Conservation (phyloP, 257 asterid genomes). For the Eucommia ulmoides region DNA sequence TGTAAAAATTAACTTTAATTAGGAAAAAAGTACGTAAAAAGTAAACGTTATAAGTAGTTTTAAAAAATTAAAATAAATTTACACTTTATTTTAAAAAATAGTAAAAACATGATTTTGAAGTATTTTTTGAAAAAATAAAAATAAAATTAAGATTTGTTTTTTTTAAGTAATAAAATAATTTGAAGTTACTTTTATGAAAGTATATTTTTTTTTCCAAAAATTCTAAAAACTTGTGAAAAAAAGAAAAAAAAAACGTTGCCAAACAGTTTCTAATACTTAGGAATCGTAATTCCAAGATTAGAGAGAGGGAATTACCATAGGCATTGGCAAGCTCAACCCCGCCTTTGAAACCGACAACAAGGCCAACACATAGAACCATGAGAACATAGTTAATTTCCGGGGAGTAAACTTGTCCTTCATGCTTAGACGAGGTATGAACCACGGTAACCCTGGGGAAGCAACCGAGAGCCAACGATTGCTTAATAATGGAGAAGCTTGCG, state of each 20-base stretch:
- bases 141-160: neutral
- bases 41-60: too few species aligned
- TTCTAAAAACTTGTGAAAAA: too few species aligned
- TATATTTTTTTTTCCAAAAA: too few species aligned
- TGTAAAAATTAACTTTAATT: too few species aligned
- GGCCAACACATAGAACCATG: conserved; percentile 88
- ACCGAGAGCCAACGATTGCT: conserved; percentile 94
- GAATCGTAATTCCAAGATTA: neutral
- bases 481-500: conserved; percentile 87
- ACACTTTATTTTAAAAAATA: too few species aligned
- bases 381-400: conserved; percentile 96
- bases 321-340: conserved; percentile 95
- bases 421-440: conserved; percentile 82
- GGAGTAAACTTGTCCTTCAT: conserved; percentile 76
- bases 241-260: neutral
- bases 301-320: conserved; percentile 32
- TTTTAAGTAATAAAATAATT: too few species aligned
- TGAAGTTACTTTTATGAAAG: too few species aligned
- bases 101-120: too few species aligned
- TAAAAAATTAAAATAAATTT: too few species aligned
- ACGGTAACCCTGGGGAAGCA: conserved; percentile 95
- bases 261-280: neutral
- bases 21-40: too few species aligned
- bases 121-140: too few species aligned
- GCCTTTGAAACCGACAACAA: conserved; percentile 86